phyloP scores from a whole-genome alignment of 306 rosid genomes.

The Sechiopsis laciniata region DNA sequence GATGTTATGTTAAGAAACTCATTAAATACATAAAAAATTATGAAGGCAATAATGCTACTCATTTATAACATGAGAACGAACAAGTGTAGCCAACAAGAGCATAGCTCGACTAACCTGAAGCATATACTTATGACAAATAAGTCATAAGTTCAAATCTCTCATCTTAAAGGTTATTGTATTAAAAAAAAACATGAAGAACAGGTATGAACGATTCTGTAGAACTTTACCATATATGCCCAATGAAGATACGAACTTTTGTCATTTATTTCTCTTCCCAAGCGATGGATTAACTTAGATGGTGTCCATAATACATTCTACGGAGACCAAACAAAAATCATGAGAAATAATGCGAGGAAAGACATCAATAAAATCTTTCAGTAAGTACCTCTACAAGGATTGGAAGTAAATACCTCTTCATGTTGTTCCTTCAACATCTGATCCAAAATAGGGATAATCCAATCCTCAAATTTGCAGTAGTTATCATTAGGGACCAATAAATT shows the following conservation, averaged over 20 bases:
- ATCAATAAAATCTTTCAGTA: not conserved
- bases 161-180: too few species aligned
- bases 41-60: too few species aligned
- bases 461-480: slow-evolving; percentile 90
- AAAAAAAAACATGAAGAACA: too few species aligned
- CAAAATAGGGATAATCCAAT: slow-evolving; percentile 87
- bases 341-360: not conserved
- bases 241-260: slow-evolving; percentile 75
- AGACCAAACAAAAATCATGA: not conserved
- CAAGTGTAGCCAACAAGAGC: too few species aligned
- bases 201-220: not conserved
- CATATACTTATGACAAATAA: too few species aligned
- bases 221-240: slow-evolving; percentile 83
- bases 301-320: slow-evolving; percentile 69
- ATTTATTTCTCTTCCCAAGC: slow-evolving; percentile 84
- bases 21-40: too few species aligned
- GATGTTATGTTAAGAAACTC: too few species aligned
- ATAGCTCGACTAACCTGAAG: too few species aligned
- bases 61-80: too few species aligned
- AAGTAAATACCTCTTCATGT: slow-evolving; percentile 35
- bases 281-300: slow-evolving; percentile 75
- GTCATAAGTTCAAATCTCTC: too few species aligned
- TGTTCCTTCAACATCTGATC: slow-evolving; percentile 90
- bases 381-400: slow-evolving; percentile 19
- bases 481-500: slow-evolving; percentile 86